Evolutionary conservation across 768 basidiomycete genomes (phyloP), one percentile per base, ranked within the genome.

Genomic region (Ephemerocybe angulata): DNA sequence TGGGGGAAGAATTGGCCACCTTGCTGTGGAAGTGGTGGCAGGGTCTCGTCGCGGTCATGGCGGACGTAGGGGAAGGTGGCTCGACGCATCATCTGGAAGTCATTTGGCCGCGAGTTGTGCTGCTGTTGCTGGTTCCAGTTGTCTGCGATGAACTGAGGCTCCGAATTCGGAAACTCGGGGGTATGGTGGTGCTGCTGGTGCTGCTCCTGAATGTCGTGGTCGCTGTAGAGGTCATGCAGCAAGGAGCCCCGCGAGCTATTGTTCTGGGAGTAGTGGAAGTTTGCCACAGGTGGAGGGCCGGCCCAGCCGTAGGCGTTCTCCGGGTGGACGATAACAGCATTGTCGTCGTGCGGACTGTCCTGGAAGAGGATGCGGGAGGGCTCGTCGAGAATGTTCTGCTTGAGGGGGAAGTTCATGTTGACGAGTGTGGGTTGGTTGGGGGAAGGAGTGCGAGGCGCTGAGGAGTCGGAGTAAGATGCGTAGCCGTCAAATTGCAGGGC

Each of bases 61-160:
- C 87, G 80, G 50, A 87, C 86, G 64, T 84, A 86, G 43, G 89
- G 89, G 70, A 83, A 90, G 0, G 89, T 90, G 1, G 85, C 84
- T 56, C 89, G 78, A 47, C 89, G 86, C 52, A 71, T 68, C 58
- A 76, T 70, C 44, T 76, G 65, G 62, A 80, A 76, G 57, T 85
- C 83, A 38, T 74, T 67, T 27, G 66, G 66, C 13, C 70, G 67
- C 33, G 62, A 54, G 12, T 59, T 55, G 13, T 70, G 65, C 2
- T 69, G 73, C 2, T 66, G 69, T 31, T 67, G 66, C 25, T 73
- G 76, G 33, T 33, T 51, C 40, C 76, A 76, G 12, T 66, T 65
- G 33, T 68, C 65, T 25, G 67, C 66, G 61, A 64, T 63, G 67
- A 58, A 67, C 57, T 62, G 60, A 43, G 62, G 60, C 47, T 72